Evolutionary conservation across 2,329 filamentous ascomycete genomes (phyloP), one percentile per base, ranked within the genome.

Genomic region (Arachnomyces sp.): DNA sequence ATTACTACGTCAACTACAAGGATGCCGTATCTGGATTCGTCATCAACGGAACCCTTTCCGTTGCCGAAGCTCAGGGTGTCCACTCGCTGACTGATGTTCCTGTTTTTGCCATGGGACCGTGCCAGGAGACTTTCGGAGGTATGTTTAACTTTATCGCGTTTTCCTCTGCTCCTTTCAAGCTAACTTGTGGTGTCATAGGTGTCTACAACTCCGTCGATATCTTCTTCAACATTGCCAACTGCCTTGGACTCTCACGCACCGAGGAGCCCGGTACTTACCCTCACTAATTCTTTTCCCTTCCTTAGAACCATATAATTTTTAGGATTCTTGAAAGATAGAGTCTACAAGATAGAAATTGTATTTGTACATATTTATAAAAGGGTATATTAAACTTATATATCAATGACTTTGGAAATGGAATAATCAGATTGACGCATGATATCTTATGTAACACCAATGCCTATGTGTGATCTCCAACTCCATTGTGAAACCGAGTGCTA

Each of bases 81-180:
- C 83, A 88, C 67, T 84, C 78, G 16, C 67, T 88, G 46, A 88
- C 83, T 1, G 83, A 88, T 52, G 83, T 88, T 25, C 79, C 83
- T 2, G 81, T 92, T 14, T 90, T 84, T 53, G 82, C 84, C 1
- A 74, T 76, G 67, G 85, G 85, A 0, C 85, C 85, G 4, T 90
- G 85, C 65, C 81, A 87, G 60, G 80, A 85, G 52, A 65, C 74
- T 11, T 92, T 92, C 57, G 76, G 79, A 3, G 82, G 83, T 40
- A 75, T 43, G 46, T 38, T 36, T 25, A 12, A 29, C 28, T n/a
- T 20, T 16, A 25, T 18, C n/a, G 11, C 7, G 20, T 34, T n/a
- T 7, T 12, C 29, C 29, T 18, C 7, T 20, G 15, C 14, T 14
- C 31, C n/a, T 18, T 28, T 5, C n/a, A 20, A 20, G 4, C 31